Conservation (phyloP, 2,329 filamentous ascomycete species). For the Pseudofabraea citricarpa region DNA sequence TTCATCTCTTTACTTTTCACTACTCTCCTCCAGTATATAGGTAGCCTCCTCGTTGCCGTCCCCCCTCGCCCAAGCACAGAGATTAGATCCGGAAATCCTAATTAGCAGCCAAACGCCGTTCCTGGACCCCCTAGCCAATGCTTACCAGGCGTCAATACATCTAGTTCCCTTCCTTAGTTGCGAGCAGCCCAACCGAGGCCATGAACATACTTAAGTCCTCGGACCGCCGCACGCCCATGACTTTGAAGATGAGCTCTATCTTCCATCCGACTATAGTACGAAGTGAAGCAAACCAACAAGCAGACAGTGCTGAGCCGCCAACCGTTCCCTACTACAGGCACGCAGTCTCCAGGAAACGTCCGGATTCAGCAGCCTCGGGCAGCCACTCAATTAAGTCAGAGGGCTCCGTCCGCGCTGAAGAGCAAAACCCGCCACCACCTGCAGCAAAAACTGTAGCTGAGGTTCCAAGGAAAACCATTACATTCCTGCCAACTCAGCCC, state of each 20-base stretch:
- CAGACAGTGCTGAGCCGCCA: not conserved
- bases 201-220: constrained; percentile 1
- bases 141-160: not conserved
- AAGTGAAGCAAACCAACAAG: not conserved
- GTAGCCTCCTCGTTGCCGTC: too few species aligned
- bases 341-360: not conserved
- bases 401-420: not conserved
- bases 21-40: too few species aligned
- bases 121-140: not conserved
- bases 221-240: not conserved
- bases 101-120: not conserved
- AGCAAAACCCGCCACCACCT: not conserved
- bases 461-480: not conserved
- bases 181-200: not conserved
- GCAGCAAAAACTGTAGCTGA: not conserved
- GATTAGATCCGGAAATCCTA: not conserved
- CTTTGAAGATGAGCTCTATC: not conserved
- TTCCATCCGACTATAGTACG: not conserved
- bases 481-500: not conserved
- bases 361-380: not conserved
- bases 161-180: constrained; percentile 1
- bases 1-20: too few species aligned
- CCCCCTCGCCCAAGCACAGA: not conserved
- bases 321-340: not conserved
- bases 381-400: not conserved